Base-by-base conservation (phyloP, 2,329 filamentous ascomycete species). In the Fusarium incarnatum region DNA sequence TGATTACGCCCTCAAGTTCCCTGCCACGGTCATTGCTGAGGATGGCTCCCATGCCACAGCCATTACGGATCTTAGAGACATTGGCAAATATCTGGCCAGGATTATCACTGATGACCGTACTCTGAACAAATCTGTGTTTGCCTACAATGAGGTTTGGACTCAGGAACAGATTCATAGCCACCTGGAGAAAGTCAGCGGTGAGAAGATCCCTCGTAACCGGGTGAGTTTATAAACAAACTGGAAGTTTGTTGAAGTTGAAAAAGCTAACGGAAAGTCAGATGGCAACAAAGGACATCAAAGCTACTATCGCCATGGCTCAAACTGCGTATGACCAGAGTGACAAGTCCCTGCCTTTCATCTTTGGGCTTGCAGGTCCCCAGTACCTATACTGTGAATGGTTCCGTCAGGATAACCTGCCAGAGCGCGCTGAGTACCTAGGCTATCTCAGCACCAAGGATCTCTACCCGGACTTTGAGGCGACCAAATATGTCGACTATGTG, bases 41-140 rank as follows among this genome's bases (percentile, higher is more conserved):
- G 81, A 84, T 62, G 86, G 86, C 1, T 80, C 83, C 18, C 76
- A 76, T 1, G 79, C 77, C 6, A 82, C 76, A 15, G 79, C 81
- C 3, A 56, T 87, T 22, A 86, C 83, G 0, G 84, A 88, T 69
- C 62, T 84, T 46, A 74, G 82, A n/a, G 87, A 89, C 67, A 81
- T 89, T 56, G 87, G 87, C 7, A 77, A 74, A 47, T 88, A 83
- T 61, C 81, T 86, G 12, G 86, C 84, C 1, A 74, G 77, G 20
- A 85, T 89, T 67, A 82, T 89, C 34, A 71, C 74, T 3, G 87
- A 89, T 61, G 77, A 81, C 6, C 76, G 85, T 15, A 89, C 87
- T 6, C 58, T 89, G 48, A 88, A 89, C 77, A 81, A 82, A 68
- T 80, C 77, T 56, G 83, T 89, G 4, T 81, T 86, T 54, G 80